These are phyloP conservation scores for Juglanconis sp. DNA, from an alignment of 2,329 filamentous ascomycete genomes.

Conservation along the genomic window DNA sequence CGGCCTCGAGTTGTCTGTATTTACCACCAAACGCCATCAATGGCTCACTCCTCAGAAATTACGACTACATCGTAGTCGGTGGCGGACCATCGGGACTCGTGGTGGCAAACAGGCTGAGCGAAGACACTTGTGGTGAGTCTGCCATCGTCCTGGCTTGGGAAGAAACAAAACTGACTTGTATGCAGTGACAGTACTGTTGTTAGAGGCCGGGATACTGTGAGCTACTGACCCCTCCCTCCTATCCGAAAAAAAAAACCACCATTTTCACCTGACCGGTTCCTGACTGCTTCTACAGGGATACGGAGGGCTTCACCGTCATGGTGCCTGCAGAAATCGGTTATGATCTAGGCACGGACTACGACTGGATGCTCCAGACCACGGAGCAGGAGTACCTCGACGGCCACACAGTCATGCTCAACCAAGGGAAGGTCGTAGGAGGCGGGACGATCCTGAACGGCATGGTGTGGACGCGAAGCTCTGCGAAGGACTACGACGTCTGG, in stretches of 20 bases:
- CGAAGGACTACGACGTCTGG: conserved; percentile 41
- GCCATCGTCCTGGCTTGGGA: background rate
- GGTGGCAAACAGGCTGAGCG: conserved; percentile 40
- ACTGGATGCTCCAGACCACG: conserved; percentile 28
- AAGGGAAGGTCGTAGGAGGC: conserved; percentile 38
- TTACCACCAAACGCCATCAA: conserved; percentile 4
- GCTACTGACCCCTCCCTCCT: background rate
- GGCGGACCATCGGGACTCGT: conserved; percentile 45
- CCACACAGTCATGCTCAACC: conserved; percentile 31
- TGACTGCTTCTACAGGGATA: conserved; percentile 5
- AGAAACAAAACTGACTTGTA: background rate
- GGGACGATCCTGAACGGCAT: conserved; percentile 40
- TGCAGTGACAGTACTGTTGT: conserved; percentile 19
- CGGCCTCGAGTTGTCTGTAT: conserved; percentile 4
- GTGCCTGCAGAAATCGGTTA: conserved; percentile 21
- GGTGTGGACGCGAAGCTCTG: conserved; percentile 37
- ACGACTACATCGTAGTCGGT: conserved; percentile 41
- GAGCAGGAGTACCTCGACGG: conserved; percentile 32
- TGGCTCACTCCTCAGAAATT: conserved; percentile 16
- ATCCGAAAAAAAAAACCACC: background rate
- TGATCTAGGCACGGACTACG: conserved; percentile 21
- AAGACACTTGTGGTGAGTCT: conserved; percentile 27
- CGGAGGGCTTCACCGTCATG: conserved; percentile 16
- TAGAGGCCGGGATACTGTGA: conserved; percentile 21
- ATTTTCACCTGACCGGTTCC: background rate